A percentile compares a stretch with the other conserved stretches of the same genome.
Conservation (phyloP, 257 asterid species). For the Solanum ossicruentum region DNA sequence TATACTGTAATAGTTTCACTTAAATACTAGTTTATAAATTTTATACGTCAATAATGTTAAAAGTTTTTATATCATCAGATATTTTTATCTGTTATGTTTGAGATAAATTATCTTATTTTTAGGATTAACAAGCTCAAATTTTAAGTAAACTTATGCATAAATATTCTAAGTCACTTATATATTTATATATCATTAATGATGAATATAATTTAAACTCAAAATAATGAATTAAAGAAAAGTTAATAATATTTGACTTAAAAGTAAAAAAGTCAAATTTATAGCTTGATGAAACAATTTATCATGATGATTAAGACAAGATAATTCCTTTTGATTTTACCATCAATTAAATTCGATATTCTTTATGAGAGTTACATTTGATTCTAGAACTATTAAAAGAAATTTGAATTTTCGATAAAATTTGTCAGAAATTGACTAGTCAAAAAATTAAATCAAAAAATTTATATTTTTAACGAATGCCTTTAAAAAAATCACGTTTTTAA, state of each 20-base stretch:
- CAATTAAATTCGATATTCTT: neutral
- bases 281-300: neutral
- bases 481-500: neutral
- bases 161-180: too few species aligned
- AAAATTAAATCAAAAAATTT: neutral
- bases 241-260: neutral
- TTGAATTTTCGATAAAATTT: neutral
- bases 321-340: neutral
- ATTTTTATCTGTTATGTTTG: too few species aligned
- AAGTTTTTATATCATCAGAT: too few species aligned
- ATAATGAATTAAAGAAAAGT: neutral
- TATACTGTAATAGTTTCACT: too few species aligned
- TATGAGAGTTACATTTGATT: neutral
- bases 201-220: neutral
- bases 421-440: neutral
- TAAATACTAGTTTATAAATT: too few species aligned
- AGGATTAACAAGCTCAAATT: too few species aligned
- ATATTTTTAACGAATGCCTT: neutral
- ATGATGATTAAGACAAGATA: neutral
- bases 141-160: too few species aligned
- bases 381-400: neutral
- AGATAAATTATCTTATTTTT: too few species aligned
- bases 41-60: too few species aligned
- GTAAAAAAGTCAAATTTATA: neutral
- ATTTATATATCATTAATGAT: neutral